Conservation (phyloP, 2,329 filamentous ascomycete species). For the Diplocarpon mali region DNA sequence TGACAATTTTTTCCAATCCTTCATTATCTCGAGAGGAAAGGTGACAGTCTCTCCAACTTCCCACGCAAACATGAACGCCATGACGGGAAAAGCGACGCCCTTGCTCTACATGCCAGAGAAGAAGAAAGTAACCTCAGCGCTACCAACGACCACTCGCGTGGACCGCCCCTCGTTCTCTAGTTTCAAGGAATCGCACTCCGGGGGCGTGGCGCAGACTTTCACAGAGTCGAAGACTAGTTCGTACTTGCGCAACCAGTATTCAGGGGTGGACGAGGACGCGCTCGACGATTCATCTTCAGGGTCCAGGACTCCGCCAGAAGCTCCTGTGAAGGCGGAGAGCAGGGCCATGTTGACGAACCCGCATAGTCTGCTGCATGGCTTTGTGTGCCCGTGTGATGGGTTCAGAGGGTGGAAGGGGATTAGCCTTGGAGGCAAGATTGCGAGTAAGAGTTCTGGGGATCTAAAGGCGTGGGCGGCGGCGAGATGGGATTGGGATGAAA, state of each 20-base stretch:
- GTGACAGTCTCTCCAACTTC: not conserved
- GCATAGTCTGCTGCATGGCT: slow-evolving; percentile 44
- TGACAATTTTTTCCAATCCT: no score
- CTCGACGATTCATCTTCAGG: slow-evolving; percentile 32
- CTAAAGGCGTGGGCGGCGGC: slow-evolving; percentile 40
- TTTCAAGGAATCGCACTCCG: slow-evolving; percentile 22
- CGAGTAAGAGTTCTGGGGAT: slow-evolving; percentile 51
- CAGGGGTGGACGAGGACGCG: slow-evolving; percentile 37
- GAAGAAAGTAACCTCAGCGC: not conserved
- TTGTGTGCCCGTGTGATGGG: slow-evolving; percentile 44
- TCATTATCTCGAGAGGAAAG: not conserved
- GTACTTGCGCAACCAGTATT: slow-evolving; percentile 29
- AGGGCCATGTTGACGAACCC: slow-evolving; percentile 31
- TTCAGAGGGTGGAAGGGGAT: slow-evolving; percentile 55
- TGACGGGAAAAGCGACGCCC: slow-evolving; percentile 8
- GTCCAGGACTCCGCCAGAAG: slow-evolving; percentile 10
- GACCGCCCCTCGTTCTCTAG: slow-evolving; percentile 26
- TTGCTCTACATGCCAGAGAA: slow-evolving; percentile 4
- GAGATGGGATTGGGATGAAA: slow-evolving; percentile 35
- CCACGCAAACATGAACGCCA: not conserved
- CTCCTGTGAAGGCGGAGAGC: not conserved
- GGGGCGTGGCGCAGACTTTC: slow-evolving; percentile 46
- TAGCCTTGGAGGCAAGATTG: slow-evolving; percentile 41
- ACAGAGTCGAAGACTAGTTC: slow-evolving; percentile 50
- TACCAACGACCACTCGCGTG: slow-evolving; percentile 18